Base-by-base conservation (phyloP, 805 yeast genomes). In the Yarrowia osloensis region DNA sequence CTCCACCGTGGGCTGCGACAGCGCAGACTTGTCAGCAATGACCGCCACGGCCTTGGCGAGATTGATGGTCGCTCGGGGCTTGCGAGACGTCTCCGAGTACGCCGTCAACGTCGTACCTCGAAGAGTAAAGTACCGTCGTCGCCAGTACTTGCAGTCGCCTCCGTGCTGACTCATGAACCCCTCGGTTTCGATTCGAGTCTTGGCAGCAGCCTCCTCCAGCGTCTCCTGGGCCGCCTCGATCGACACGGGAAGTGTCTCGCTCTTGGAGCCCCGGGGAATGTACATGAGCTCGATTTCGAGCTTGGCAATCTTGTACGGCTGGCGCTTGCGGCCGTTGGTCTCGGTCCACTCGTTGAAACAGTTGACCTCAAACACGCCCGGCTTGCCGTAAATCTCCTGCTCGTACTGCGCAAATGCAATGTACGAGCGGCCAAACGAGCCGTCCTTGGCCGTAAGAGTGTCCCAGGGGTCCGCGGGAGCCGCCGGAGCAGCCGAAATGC, bases 81-180 rank as follows among this genome's bases (percentile, higher is more conserved):
- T 89, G 75, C 80, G 85, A 3, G 88, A 81, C 37, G 80, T 80
- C 70, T 88, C 95, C 71, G 90, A 88, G 74, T 88, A 90, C 0
- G 97, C 97, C 66, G 87, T 81, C 71, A 93, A 79, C 39, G 86
- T 85, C 9, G 86, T 83, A 0, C 94, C 96, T 54, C 83, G 80
- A n/a, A 93, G 80, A 70, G 84, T 87, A 79, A 88, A 91, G 77
- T 77, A 90, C 67, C 98, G 82, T 70, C 89, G 84, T 71, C 89
- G 85, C 86, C 93, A 85, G 31, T 81, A 79, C 17, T 82, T 84
- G 71, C 95, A 84, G 78, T 93, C 98, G 11, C 98, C 98, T 21
- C 98, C 98, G 73, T 88, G 91, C 77, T 93, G 98, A 72, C 86
- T 85, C 78, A 94, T 78, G 73, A 80, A 87, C 0, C 98, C 98